These are phyloP conservation scores for Cicer chorassanicum DNA, from an alignment of 306 rosid genomes.

Conservation along the genomic window DNA sequence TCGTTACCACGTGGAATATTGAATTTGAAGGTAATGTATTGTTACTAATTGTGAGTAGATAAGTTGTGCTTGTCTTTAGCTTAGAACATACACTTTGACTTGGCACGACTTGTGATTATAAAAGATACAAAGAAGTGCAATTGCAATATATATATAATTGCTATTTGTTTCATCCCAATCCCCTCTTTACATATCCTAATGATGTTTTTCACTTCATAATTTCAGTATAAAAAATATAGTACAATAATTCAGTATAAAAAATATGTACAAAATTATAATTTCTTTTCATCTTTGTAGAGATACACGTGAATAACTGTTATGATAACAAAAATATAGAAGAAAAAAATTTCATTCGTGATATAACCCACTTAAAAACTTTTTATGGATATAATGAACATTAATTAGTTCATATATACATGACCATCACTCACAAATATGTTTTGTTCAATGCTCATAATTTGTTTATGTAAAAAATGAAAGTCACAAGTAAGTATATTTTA, in stretches of 20 bases:
- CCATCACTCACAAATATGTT: too few species aligned
- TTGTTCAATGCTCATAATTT: too few species aligned
- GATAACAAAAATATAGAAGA: not conserved
- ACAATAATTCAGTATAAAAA: too few species aligned
- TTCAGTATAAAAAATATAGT: too few species aligned
- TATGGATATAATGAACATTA: not conserved
- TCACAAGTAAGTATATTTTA: too few species aligned
- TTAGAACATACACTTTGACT: constrained; percentile 40
- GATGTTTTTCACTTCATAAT: not conserved
- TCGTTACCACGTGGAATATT: constrained; percentile 1
- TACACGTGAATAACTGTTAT: too few species aligned
- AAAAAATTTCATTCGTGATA: not conserved
- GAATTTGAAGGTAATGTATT: constrained; percentile 18
- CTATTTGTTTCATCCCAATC: not conserved
- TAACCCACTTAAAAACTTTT: not conserved
- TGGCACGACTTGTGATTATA: constrained; percentile 27
- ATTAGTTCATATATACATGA: too few species aligned
- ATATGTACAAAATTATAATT: too few species aligned
- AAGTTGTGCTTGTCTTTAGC: constrained; percentile 35
- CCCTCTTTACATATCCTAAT: not conserved
- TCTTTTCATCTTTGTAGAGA: too few species aligned
- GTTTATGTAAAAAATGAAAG: too few species aligned
- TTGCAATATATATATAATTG: constrained; percentile 21
- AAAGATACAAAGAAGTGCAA: constrained; percentile 2
- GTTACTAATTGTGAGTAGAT: constrained; percentile 21